phyloP scores from a whole-genome alignment of 805 yeast species.

The Wickerhamomyces pijperi region DNA sequence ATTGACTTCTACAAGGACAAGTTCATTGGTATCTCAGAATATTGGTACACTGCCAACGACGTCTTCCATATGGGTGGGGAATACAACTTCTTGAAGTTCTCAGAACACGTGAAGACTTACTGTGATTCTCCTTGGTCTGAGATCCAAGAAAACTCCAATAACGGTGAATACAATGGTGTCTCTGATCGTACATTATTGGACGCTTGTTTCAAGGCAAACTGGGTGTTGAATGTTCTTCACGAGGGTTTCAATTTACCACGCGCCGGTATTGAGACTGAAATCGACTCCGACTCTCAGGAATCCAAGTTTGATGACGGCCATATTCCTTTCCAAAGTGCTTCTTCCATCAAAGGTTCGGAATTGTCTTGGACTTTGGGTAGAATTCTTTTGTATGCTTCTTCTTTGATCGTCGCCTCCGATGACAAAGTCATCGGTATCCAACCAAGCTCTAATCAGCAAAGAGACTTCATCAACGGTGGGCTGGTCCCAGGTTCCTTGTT shows the following conservation, averaged over 20 bases:
- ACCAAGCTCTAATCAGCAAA: slow-evolving; percentile 16
- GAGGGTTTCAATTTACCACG: slow-evolving; percentile 89
- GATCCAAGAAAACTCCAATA: slow-evolving; percentile 33
- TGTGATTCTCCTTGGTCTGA: slow-evolving; percentile 72
- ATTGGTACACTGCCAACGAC: slow-evolving; percentile 95
- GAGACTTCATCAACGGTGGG: slow-evolving; percentile 13
- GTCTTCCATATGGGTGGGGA: slow-evolving; percentile 83
- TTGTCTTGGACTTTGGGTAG: slow-evolving; percentile 94
- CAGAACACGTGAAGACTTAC: slow-evolving; percentile 51
- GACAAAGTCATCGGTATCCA: slow-evolving; percentile 12
- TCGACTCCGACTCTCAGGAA: slow-evolving; percentile 13
- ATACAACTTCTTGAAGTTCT: slow-evolving; percentile 65
- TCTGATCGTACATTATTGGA: slow-evolving; percentile 47
- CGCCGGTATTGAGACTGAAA: slow-evolving; percentile 37
- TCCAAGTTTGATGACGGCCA: slow-evolving; percentile 18
- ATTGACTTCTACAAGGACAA: slow-evolving; percentile 70
- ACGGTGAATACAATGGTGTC: slow-evolving; percentile 49
- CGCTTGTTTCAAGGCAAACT: slow-evolving; percentile 89
- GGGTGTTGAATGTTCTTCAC: slow-evolving; percentile 84
- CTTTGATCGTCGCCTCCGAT: slow-evolving; percentile 19
- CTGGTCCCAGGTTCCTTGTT: slow-evolving; percentile 1
- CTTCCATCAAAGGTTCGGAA: slow-evolving; percentile 71
- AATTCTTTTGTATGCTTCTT: slow-evolving; percentile 71
- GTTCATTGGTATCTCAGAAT: slow-evolving; percentile 91
- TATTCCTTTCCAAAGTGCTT: slow-evolving; percentile 74